Evolutionary conservation across 306 rosid genomes (phyloP), one percentile per base, ranked within the genome.

Genomic region (Myrica gale): DNA sequence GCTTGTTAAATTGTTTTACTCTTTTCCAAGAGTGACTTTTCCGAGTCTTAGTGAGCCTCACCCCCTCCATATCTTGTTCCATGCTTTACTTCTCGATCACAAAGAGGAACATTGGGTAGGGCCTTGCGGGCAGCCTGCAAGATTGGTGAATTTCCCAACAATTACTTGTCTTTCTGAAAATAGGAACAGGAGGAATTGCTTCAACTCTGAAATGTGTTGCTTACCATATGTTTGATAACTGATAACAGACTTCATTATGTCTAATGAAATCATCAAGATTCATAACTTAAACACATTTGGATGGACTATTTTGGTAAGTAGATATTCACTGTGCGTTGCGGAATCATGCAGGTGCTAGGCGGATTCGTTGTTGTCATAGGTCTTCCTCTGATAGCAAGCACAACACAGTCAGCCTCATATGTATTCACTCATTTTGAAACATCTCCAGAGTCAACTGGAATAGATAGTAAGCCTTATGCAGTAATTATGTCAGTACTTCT

Each of bases 371-470:
- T 65, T 17, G 8, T 65, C 17, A 42, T 65, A 65, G 48, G 21
- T n/a, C 70, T 65, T 23, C 70, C 70, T 7, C 32, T 65, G 20
- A 17, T 65, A 42, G 47, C 70, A 65, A 65, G 23, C 15, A 16
- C 67, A 8, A 65, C 70, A 42, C 70, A 65, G 17, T 42, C 70
- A 65, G 70, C 70, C 16, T 65, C 70, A 1, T 65, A 65, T 65
- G 70, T 65, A 48, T 65, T 65, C 21, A 65, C 70, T 65, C 70
- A 65, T n/a, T 42, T 65, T 42, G 70, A 65, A 17, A 65, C 70
- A 42, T 65, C 50, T 42, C 70, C 70, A 3, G 70, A 65, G 70
- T 19, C 70, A 65, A 65, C 70, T 16, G 70, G 70, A 41, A 17
- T 65, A 16, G 48, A 42, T 3, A 65, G 70, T n/a, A 65, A 39